phyloP scores from a whole-genome alignment of 768 basidiomycete genomes.

The Lentinula boryana region DNA sequence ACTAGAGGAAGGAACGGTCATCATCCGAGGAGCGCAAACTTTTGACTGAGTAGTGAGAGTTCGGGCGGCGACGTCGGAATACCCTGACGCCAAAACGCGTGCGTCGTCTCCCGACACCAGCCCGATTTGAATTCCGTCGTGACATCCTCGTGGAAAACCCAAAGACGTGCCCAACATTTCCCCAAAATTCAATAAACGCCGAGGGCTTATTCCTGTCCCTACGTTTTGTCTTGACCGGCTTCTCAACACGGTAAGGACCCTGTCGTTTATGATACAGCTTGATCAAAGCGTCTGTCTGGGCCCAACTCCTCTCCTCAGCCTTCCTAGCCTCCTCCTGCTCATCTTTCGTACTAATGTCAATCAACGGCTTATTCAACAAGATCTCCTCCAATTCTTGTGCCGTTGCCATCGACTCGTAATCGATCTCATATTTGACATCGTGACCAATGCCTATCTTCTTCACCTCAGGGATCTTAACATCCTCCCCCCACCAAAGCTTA shows the following conservation, averaged over 20 bases:
- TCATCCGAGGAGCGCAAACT: background rate
- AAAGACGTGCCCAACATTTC: background rate
- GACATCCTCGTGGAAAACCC: background rate
- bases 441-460: background rate
- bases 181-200: background rate
- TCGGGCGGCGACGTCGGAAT: background rate
- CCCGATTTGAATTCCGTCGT: background rate
- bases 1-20: background rate
- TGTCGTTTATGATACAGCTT: background rate
- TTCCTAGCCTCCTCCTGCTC: background rate
- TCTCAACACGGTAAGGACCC: background rate
- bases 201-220: background rate
- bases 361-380: background rate
- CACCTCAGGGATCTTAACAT: background rate
- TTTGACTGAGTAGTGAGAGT: background rate
- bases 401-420: constrained; percentile 1
- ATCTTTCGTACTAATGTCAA: background rate
- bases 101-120: background rate
- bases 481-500: background rate
- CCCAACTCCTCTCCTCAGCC: background rate
- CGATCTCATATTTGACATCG: background rate
- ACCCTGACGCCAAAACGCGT: background rate
- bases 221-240: background rate
- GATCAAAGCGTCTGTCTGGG: background rate
- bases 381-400: background rate